Evolutionary conservation across 352 stramenopile species (phyloP), one percentile per base, ranked within the genome.

Genomic region (Phytophthora foliorum): DNA sequence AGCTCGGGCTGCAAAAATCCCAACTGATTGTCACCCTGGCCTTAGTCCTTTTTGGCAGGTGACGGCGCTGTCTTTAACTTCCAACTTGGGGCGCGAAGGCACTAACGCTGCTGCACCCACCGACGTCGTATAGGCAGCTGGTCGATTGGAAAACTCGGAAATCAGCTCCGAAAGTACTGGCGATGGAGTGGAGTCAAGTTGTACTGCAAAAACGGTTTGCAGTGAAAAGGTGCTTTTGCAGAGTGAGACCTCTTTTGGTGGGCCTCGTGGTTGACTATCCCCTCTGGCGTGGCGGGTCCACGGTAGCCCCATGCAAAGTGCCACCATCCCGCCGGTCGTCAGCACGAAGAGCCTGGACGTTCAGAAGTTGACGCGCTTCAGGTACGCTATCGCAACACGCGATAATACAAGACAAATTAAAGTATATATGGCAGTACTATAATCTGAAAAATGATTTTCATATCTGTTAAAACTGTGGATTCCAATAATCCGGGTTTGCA

Each of bases 11-110:
- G 36, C 21, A 32, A 56, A 64, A 54, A 41, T 69, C 62, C n/a
- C 63, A 66, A 70, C 58, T 69, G 61, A 63, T 56, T 46, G 14
- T 31, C 27, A 44, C 17, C 38, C 36, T 21, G 25, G 53, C 38
- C 29, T 62, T 65, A 74, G 60, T 65, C 53, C 32, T 16, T 60
- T 69, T 60, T 69, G 53, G 41, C 62, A 46, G 60, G 53, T 74
- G 59, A 57, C 29, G 25, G 13, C 31, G 62, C 55, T 72, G 68
- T 25, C 62, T 72, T 72, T 75, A 65, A 72, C 68, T 72, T 71
- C 68, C 68, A 64, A 62, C 52, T 72, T 64, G 50, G 22, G n/a
- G 52, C 24, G 59, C 36, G 21, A 22, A 27, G 27, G 67, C 60
- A 74, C 67, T 61, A 60, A 71, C 46, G 60, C 14, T 38, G 45